These are phyloP conservation scores for Micromonas commoda DNA, from an alignment of 139 green algal species.

Conservation along the genomic window DNA sequence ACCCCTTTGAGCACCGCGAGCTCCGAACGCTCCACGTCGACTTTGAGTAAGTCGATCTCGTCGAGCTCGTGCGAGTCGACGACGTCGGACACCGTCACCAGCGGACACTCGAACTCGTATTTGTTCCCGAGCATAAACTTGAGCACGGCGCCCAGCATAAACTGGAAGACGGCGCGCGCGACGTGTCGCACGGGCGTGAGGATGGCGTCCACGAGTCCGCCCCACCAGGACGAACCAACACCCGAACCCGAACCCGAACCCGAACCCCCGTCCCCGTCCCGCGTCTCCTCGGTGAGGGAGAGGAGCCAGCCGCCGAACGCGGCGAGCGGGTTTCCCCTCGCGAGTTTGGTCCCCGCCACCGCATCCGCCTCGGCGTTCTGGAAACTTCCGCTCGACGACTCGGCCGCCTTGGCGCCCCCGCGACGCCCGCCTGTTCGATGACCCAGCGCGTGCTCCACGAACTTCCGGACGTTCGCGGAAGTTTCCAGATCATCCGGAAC, in stretches of 20 bases:
- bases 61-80: constrained; percentile 18
- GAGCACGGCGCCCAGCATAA: constrained; percentile 6
- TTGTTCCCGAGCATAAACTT: neutral
- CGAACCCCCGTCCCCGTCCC: neutral
- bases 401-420: too few relatives aligned
- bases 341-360: neutral
- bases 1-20: constrained; percentile 41
- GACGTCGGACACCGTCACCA: constrained; percentile 27
- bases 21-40: constrained; percentile 45
- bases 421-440: too few relatives aligned
- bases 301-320: neutral
- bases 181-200: constrained; percentile 31
- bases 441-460: too few relatives aligned
- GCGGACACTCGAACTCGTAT: neutral
- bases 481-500: too few relatives aligned
- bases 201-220: constrained; percentile 36
- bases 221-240: neutral
- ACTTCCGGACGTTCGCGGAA: too few relatives aligned
- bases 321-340: neutral
- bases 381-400: neutral
- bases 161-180: neutral
- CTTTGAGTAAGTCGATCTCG: constrained; percentile 44
- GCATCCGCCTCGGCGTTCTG: neutral
- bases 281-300: neutral
- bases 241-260: constrained; percentile 1